A percentile compares a stretch with the other conserved stretches of the same genome.
phyloP scores from a whole-genome alignment of 2,329 filamentous ascomycete species.

The Cladophialophora psammophila region DNA sequence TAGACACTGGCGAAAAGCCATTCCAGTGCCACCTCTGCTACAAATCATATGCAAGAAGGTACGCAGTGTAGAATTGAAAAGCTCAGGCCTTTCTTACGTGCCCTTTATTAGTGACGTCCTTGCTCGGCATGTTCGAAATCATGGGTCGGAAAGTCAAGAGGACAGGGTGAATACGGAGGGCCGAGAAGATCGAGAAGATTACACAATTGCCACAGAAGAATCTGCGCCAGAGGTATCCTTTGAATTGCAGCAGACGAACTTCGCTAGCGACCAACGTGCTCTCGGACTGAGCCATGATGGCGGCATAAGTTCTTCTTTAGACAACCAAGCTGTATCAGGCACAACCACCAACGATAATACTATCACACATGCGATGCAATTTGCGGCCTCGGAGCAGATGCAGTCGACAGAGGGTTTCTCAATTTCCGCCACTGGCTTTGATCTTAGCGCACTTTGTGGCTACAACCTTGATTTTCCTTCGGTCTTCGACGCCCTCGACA shows the following conservation, averaged over 20 bases:
- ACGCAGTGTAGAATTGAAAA: no score
- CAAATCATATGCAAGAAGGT: no score
- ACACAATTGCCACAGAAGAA: neutral
- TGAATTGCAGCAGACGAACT: neutral
- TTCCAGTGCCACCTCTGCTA: no score
- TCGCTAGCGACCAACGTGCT: neutral
- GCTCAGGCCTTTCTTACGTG: no score
- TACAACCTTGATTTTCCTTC: conserved; percentile 17
- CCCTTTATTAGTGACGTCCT: neutral
- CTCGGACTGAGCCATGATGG: neutral
- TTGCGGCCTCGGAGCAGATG: neutral
- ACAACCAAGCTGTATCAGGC: neutral
- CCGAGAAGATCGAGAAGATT: neutral
- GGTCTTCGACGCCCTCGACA: conserved; percentile 15
- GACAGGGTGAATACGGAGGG: neutral
- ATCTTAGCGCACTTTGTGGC: neutral
- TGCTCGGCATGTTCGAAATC: no score
- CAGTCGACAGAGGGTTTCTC: neutral
- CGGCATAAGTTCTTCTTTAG: neutral
- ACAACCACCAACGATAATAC: neutral
- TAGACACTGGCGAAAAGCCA: no score
- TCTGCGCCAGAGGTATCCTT: neutral
- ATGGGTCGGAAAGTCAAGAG: neutral
- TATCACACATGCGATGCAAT: neutral
- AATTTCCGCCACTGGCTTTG: neutral